Percentiles rank a stretch among this genome's conserved stretches.
Conservation (phyloP, 2,329 filamentous ascomycete species). For the Aspergillus jensenii region DNA sequence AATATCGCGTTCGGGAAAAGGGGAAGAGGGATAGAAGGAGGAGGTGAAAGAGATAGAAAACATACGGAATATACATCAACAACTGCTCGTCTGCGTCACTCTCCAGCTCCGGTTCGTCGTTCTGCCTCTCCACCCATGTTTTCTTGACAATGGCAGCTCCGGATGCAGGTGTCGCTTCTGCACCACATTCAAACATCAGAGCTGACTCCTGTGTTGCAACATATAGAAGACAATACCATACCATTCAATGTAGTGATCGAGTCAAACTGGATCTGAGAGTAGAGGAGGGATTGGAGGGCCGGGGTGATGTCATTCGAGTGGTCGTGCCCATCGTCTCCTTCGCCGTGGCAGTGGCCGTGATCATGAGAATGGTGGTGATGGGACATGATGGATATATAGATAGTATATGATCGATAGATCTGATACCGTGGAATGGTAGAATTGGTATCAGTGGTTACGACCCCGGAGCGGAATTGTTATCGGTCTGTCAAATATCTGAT, state of each 20-base stretch:
- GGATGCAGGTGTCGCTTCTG: constrained; percentile 61
- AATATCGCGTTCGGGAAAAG: not conserved
- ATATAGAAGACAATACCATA: constrained; percentile 11
- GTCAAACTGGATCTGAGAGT: constrained; percentile 89
- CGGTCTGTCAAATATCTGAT: not conserved
- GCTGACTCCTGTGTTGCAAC: not conserved
- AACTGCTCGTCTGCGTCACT: constrained; percentile 92
- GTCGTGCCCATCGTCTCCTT: constrained; percentile 64
- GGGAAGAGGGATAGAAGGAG: not conserved
- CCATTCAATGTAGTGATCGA: constrained; percentile 80
- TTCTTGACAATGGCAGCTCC: constrained; percentile 81
- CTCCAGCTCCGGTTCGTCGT: constrained; percentile 69
- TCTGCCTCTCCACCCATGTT: constrained; percentile 80
- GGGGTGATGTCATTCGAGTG: constrained; percentile 91
- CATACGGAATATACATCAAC: constrained; percentile 86
- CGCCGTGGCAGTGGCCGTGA: constrained; percentile 47
- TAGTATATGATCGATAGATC: not conserved
- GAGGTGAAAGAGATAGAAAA: not conserved
- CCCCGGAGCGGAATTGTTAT: not conserved
- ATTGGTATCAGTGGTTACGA: not conserved
- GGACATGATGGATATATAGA: constrained; percentile 26
- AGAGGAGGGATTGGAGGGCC: constrained; percentile 85
- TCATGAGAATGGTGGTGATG: constrained; percentile 40
- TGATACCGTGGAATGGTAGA: not conserved
- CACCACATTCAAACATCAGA: not conserved